These are phyloP conservation scores for Globisporangium middletonii DNA, from an alignment of 352 stramenopile genomes.

Conservation along the genomic window DNA sequence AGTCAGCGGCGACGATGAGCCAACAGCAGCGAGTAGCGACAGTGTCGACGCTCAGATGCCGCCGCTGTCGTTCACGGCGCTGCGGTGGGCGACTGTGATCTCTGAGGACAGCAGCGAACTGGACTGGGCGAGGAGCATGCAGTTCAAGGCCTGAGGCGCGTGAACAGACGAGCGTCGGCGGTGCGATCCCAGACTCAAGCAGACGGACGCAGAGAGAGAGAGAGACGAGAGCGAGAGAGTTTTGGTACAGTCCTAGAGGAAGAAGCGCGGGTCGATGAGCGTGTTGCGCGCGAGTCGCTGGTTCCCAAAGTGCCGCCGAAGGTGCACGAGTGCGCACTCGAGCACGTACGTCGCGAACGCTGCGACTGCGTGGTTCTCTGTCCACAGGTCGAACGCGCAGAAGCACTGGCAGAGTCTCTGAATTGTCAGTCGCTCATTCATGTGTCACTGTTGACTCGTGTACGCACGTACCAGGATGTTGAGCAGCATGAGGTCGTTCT, in stretches of 20 bases:
- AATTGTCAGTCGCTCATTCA: not conserved
- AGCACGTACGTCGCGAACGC: conserved; percentile 59
- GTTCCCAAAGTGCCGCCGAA: conserved; percentile 33
- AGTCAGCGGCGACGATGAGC: too few species aligned
- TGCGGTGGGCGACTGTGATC: conserved; percentile 75
- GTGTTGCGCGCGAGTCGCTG: conserved; percentile 47
- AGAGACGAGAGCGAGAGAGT: not conserved
- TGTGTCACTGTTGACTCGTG: not conserved
- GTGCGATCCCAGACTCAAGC: too few species aligned
- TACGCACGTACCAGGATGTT: conserved; percentile 65
- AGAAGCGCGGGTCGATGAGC: conserved; percentile 60
- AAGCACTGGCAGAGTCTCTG: conserved; percentile 42
- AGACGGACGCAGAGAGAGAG: not conserved
- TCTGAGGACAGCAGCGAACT: conserved; percentile 83
- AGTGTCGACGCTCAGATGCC: conserved; percentile 11
- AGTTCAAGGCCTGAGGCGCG: conserved; percentile 39
- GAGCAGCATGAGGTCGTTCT: conserved; percentile 86
- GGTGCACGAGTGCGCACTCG: conserved; percentile 26
- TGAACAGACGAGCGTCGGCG: not conserved
- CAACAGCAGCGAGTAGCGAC: conserved; percentile 13
- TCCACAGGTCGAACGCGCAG: conserved; percentile 57
- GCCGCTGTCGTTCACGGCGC: conserved; percentile 46
- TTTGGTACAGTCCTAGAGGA: conserved; percentile 38
- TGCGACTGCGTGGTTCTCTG: conserved; percentile 56
- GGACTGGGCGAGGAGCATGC: conserved; percentile 67